Evolutionary conservation across 441 rosid genomes (phyloP), one percentile per base, ranked within the genome.

Genomic region (Viola pubescens): DNA sequence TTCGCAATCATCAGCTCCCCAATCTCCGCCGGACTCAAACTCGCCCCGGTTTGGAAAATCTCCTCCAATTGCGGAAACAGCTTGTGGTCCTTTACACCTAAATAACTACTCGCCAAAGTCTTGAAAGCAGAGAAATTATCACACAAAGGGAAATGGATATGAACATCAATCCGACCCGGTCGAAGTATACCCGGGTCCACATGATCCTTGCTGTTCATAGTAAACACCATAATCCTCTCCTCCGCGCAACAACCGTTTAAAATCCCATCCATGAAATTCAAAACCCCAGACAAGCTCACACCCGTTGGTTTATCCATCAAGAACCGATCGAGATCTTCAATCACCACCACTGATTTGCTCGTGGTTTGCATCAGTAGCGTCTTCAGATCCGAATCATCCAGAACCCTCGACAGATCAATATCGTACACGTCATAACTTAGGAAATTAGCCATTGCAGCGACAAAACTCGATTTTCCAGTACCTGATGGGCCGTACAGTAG

Each of bases 381-480:
- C 73, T 76, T 90, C 4, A 94, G 84, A 70, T 88, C 96, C 0
- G 83, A 77, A 68, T 86, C 91, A 58, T 88, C 87, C 0, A 54
- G 13, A 5, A 88, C 86, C 66, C 75, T 81, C 0, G 91, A 71
- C 52, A 89, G 88, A 64, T 94, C 96, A 39, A 94, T 56, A 52
- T 89, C 92, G 80, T 94, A 94, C 9, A 94, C 84, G 42, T 89
- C 83, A 74, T 87, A 94, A 48, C 68, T 52, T 3, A 92, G 66
- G 62, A 82, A 82, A 81, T 82, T 89, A 0, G 97, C 98, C 94
- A 89, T 83, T 7, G 98, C 94, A 0, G 98, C 91, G 0, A 83
- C 82, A 63, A 89, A 89, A 67, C 88, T 87, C 1, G 98, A 92
- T 63, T 92, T 92, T 0, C 98, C 98, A 0, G 98, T 92, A 6